A percentile compares a stretch with the other conserved stretches of the same genome.
phyloP scores from a whole-genome alignment of 495 filamentous ascomycete species.

The Penicillium coprophilum region DNA sequence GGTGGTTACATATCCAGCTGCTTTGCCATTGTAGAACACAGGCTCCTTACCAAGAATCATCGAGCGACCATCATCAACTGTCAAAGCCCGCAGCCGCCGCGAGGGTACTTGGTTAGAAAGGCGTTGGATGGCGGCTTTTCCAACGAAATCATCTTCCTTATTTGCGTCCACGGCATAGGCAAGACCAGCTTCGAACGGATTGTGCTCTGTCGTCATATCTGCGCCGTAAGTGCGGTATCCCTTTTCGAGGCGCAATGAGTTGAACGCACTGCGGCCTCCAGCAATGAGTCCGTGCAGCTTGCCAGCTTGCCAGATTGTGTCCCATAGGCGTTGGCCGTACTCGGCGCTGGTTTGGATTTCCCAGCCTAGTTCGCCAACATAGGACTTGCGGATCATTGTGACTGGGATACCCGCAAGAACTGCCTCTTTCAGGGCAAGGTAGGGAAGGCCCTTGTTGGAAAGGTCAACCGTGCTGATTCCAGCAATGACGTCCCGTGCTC shows the following conservation, averaged over 20 bases:
- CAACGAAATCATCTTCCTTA: constrained; percentile 43
- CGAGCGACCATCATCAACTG: constrained; percentile 45
- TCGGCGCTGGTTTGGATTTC: constrained; percentile 51
- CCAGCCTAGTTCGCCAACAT: constrained; percentile 52
- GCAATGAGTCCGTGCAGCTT: constrained; percentile 47
- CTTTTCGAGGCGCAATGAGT: constrained; percentile 49
- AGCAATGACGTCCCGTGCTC: constrained; percentile 38
- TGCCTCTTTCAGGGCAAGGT: constrained; percentile 38
- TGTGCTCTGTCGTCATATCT: constrained; percentile 51
- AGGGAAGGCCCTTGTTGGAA: constrained; percentile 40
- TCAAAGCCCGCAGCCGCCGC: constrained; percentile 41
- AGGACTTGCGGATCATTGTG: constrained; percentile 43
- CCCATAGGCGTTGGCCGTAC: constrained; percentile 47
- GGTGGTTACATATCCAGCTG: constrained; percentile 49
- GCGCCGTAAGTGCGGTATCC: constrained; percentile 43
- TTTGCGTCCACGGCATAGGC: constrained; percentile 31
- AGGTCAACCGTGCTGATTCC: constrained; percentile 38
- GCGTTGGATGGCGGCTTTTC: constrained; percentile 35
- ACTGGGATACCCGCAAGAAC: constrained; percentile 43
- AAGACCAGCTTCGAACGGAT: constrained; percentile 50
- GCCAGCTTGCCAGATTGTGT: constrained; percentile 45
- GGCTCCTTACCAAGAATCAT: constrained; percentile 53
- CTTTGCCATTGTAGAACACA: constrained; percentile 37
- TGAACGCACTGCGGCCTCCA: constrained; percentile 48
- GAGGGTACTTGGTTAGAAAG: constrained; percentile 22